Evolutionary conservation across 202 grass and related monocot genomes (phyloP), one percentile per base, ranked within the genome.

Genomic region (Bolboschoenoplectus hybrid): DNA sequence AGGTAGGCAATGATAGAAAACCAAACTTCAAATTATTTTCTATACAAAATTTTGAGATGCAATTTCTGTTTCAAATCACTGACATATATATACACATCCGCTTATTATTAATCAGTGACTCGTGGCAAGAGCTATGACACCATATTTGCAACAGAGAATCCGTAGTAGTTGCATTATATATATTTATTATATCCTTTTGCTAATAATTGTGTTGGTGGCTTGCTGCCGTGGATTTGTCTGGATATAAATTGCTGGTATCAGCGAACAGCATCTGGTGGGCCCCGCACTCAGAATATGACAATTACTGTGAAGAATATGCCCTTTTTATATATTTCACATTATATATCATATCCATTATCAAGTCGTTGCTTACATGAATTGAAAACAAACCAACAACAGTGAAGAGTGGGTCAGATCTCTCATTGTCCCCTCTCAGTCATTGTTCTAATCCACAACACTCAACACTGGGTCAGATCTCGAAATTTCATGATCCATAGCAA

Each of bases 141-240:
- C 13, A 39, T 9, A 55, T 39, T 1, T 39, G 47, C 32, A 77
- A 55, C 74, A 77, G 12, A 39, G 14, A 36, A 56, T 53, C 49
- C 26, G 26, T 34, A 26, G 26, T 26, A 0, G 26, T 26, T 26
- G 26, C 0, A 26, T 26, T 26, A 26, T 26, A 26, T 26, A 26
- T 26, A 26, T 26, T 26, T 26, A 26, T 49, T 14, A 52, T n/a
- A 79, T 41, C 52, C 1, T 56, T 34, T 77, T 77, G 32, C 13
- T 40, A 78, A 57, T 78, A 57, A 49, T 57, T 53, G 45, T 19
- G 11, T 58, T 58, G 74, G 12, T 40, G 2, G 10, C 40, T 58
- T 58, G 75, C 52, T 60, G 75, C 41, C 35, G 7, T 60, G 75
- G 50, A 58, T 79, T 79, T 79, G 75, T 79, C 35, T 79, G 50